Evolutionary conservation across 176 grass and related monocot species (phyloP).

Genomic region (Alloteropsis semialata): DNA sequence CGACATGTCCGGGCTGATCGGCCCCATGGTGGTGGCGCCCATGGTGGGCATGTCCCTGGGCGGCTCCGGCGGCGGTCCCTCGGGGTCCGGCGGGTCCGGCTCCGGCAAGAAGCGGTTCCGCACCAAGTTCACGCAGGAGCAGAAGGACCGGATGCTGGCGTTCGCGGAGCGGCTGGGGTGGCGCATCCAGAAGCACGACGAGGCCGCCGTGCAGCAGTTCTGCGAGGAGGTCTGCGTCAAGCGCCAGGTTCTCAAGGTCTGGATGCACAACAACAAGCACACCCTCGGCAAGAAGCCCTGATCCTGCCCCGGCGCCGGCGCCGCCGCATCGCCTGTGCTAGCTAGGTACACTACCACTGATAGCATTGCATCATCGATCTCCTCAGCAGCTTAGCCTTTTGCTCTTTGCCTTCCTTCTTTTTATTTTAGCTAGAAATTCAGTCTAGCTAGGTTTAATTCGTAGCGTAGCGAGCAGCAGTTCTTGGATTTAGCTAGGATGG

Average conservation of each 20-base stretch:
- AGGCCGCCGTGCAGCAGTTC: constrained; percentile 91
- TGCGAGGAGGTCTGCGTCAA: constrained; percentile 74
- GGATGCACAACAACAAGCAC: constrained; percentile 98
- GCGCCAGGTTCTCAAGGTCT: constrained; percentile 87
- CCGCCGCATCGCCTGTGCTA: not conserved
- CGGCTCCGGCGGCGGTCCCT: constrained; percentile 39
- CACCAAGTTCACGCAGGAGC: constrained; percentile 89
- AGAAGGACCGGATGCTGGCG: constrained; percentile 93
- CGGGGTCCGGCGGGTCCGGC: constrained; percentile 41
- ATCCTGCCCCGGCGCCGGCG: not conserved
- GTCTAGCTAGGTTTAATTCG: constrained; percentile 24
- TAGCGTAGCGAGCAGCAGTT: constrained; percentile 31
- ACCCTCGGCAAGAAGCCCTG: constrained; percentile 68
- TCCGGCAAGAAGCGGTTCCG: constrained; percentile 82
- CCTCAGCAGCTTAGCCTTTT: constrained; percentile 13
- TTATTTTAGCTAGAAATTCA: constrained; percentile 7
- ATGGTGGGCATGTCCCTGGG: constrained; percentile 46
- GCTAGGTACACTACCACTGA: constrained; percentile 11
- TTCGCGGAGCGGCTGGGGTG: constrained; percentile 84
- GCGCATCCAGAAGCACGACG: constrained; percentile 98
- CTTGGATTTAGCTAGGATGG: constrained; percentile 30
- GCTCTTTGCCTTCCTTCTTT: not conserved
- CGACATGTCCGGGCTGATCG: constrained; percentile 51
- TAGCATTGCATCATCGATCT: constrained; percentile 12
- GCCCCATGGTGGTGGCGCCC: constrained; percentile 45